phyloP scores from a whole-genome alignment of 768 basidiomycete species.

The Trametopsis cervina region DNA sequence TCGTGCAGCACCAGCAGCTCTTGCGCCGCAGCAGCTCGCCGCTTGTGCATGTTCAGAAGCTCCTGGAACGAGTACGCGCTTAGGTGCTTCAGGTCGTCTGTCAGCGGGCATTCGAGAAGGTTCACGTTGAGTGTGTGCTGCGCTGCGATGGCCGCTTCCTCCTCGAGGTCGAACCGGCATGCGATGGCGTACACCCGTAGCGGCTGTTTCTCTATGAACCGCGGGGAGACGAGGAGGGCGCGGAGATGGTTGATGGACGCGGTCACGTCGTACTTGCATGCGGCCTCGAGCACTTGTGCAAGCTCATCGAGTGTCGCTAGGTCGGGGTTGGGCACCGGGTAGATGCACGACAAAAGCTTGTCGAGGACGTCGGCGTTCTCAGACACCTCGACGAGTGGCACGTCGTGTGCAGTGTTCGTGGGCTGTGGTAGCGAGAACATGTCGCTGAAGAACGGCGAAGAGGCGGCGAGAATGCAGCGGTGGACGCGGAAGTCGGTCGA shows the following conservation, averaged over 20 bases:
- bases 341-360: constrained; percentile 4
- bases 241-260: neutral
- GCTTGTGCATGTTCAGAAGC: constrained; percentile 7
- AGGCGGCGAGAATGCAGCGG: constrained; percentile 7
- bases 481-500: constrained; percentile 46
- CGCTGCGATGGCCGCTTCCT: constrained; percentile 4
- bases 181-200: constrained; percentile 14
- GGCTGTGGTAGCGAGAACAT: constrained; percentile 9
- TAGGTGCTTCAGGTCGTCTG: constrained; percentile 3
- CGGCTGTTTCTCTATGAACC: constrained; percentile 2
- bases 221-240: neutral
- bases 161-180: constrained; percentile 9
- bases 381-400: constrained; percentile 3
- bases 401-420: neutral
- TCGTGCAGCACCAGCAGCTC: constrained; percentile 37
- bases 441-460: constrained; percentile 12
- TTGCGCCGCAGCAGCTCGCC: constrained; percentile 8
- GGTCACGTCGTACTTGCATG: constrained; percentile 7
- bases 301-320: constrained; percentile 2
- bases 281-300: constrained; percentile 7
- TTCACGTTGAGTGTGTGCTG: constrained; percentile 2
- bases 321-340: constrained; percentile 3
- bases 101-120: neutral
- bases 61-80: constrained; percentile 8
- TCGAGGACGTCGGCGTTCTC: constrained; percentile 5